Evolutionary conservation across 139 green algal genomes (phyloP), one percentile per base, ranked within the genome.

Genomic region (Microglena sp.): DNA sequence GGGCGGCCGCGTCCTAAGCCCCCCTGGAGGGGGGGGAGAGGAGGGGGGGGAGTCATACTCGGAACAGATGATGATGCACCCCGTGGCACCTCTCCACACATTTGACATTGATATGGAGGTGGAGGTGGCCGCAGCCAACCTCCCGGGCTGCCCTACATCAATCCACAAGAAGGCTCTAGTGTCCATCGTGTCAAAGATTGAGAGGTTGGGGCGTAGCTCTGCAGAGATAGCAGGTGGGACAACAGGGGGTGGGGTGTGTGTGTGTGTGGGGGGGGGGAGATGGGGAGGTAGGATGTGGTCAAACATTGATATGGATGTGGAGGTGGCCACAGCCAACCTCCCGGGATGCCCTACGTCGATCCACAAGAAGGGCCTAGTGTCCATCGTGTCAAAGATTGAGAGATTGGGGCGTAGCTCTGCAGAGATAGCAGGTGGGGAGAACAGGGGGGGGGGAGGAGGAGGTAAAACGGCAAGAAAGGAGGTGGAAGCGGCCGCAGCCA

Each of bases 31-130:
- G 50, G 46, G n/a, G 56, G 54, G n/a, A 70, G 33, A 46, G 11
- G 24, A 71, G 53, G 65, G 56, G 27, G 22, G 64, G 21, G 21
- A 26, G 50, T n/a, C 6, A n/a, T n/a, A 59, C 6, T 40, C 62
- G 4, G 22, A 1, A 44, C 43, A 68, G 24, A 32, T 75, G 44
- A 33, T 79, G 63, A 56, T 71, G 56, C 56, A 45, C 4, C 70
- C 62, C 5, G 40, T 66, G 27, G 69, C 69, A 3, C 69, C 69
- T 21, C 55, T 76, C 4, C 70, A 76, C 44, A 40, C 29, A 32
- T 44, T 67, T 5, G 62, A 70, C 18, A 11, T 76, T 7, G 69
- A 76, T 34, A n/a, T 57, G 62, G 57, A 33, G 30, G 27, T 28
- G 45, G 67, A n/a, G 28, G 55, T 58, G 4, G 35, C 72, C 60